A percentile compares a stretch with the other conserved stretches of the same genome.
Evolutionary conservation across 1,284 basidiomycete species (phyloP).

Genomic region (Sanghuangporus baumii): DNA sequence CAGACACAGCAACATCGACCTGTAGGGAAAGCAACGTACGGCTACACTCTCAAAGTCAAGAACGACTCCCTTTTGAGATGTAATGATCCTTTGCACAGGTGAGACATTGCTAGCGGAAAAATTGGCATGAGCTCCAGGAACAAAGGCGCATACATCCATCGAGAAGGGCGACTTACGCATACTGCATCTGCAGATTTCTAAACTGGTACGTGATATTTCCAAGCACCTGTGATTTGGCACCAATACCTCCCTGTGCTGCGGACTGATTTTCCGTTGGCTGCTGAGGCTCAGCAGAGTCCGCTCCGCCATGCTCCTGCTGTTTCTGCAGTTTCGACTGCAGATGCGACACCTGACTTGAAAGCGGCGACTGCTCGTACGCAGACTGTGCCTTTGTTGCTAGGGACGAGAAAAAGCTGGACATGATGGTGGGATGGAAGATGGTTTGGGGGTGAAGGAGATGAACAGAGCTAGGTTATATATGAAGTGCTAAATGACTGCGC

Average conservation of each 20-base stretch:
- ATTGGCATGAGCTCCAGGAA: not conserved
- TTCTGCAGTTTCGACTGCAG: conserved; percentile 26
- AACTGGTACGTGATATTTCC: conserved; percentile 66
- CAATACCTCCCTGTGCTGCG: conserved; percentile 36
- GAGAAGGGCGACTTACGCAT: conserved; percentile 43
- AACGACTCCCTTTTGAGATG: conserved; percentile 65
- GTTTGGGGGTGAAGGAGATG: not conserved
- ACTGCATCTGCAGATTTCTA: conserved; percentile 66
- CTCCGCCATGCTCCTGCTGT: not conserved
- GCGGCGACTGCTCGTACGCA: conserved; percentile 52
- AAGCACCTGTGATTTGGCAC: conserved; percentile 42
- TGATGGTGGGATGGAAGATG: conserved; percentile 8
- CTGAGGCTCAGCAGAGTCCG: conserved; percentile 19
- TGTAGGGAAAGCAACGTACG: not conserved
- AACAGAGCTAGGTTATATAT: not conserved
- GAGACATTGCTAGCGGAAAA: conserved; percentile 39
- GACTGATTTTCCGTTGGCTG: conserved; percentile 38
- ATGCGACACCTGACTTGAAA: conserved; percentile 45
- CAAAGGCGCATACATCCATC: conserved; percentile 1
- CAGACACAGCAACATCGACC: not conserved
- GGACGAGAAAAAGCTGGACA: conserved; percentile 45
- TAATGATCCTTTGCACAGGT: conserved; percentile 70
- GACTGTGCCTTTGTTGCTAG: conserved; percentile 70
- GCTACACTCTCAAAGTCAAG: conserved; percentile 63
- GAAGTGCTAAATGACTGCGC: not conserved